Evolutionary conservation across 2,329 filamentous ascomycete species (phyloP).

Genomic region (Blumeria graminis): DNA sequence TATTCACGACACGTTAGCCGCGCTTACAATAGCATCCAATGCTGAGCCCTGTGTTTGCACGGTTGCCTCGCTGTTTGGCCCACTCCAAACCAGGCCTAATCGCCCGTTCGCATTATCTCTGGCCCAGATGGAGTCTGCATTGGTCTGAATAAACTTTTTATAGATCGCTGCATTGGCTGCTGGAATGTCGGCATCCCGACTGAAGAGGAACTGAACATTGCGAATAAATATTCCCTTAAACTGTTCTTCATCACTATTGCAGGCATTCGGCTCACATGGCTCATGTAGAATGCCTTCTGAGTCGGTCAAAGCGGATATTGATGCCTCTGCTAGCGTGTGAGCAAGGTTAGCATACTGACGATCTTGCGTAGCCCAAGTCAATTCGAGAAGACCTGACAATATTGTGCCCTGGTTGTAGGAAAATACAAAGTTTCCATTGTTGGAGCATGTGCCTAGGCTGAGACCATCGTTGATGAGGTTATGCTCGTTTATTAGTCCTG

Average conservation of each 20-base stretch:
- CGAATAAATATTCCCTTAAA: conserved; percentile 16
- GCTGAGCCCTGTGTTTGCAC: conserved; percentile 27
- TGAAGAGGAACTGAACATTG: conserved; percentile 34
- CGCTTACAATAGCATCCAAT: no score
- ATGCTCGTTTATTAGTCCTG: no score
- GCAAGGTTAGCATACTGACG: conserved; percentile 23
- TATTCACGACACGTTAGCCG: conserved; percentile 35
- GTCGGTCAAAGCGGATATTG: conserved; percentile 22
- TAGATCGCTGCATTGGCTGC: conserved; percentile 26
- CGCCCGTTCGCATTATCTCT: conserved; percentile 27
- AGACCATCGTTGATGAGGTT: no score
- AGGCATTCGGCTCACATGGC: conserved; percentile 24
- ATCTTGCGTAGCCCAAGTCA: conserved; percentile 20
- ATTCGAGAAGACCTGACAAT: conserved; percentile 23
- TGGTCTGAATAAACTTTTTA: conserved; percentile 28
- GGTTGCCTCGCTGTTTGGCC: conserved; percentile 28
- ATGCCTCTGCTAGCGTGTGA: conserved; percentile 27
- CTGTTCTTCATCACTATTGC: conserved; percentile 21
- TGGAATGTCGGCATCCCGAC: conserved; percentile 8
- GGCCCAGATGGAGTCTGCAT: conserved; percentile 41
- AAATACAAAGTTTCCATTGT: conserved; percentile 21
- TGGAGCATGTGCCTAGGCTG: conserved; percentile 22
- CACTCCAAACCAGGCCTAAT: conserved; percentile 41
- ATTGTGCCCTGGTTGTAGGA: conserved; percentile 38
- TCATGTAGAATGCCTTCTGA: conserved; percentile 26